Evolutionary conservation across 2,329 filamentous ascomycete genomes (phyloP), one percentile per base, ranked within the genome.

Genomic region (Nigrospora osmanthi): DNA sequence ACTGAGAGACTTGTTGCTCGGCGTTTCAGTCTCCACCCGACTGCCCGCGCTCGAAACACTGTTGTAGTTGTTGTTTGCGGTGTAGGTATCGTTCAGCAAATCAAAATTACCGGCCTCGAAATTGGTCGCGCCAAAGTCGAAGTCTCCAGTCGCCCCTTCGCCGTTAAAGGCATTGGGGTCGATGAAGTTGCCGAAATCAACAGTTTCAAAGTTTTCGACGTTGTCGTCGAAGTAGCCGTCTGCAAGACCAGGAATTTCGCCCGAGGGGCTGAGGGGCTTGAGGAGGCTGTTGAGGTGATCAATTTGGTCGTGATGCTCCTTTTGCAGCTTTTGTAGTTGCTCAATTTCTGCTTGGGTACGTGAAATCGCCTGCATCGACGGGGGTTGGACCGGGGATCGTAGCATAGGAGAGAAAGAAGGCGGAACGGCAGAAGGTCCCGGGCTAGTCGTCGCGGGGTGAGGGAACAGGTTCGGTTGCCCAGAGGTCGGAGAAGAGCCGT

Each of bases 201-300:
- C 23, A 10, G 23, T 4, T 28, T 28, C 23, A 28, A 28, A 28
- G 7, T 28, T 28, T 28, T 28, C 23, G 30, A 66, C 63, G 10
- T 68, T 68, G 39, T 71, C 69, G 11, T 62, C 63, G 47, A 72
- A 73, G 40, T 64, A 62, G 11, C 65, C 62, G 3, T 75, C 72
- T 23, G 69, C 70, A 2, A 93, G 63, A 5, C 87, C 87, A 1
- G 88, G 86, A 33, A 95, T 87, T 14, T 78, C 76, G 5, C 88
- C 89, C 0, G 80, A 87, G 0, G 89, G 89, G 56, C 84, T 90
- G 12, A 95, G 73, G 0, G 89, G 89, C 7, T 86, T 83, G 9
- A 96, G 74, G 14, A 89, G 69, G 45, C 80, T 81, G 42, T 81
- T 81, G 11, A 96, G 72, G 47, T 87, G 81, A 49, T 87, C 80